Conservation (phyloP, 345 rosid species). For the Ailanthus altissimus region DNA sequence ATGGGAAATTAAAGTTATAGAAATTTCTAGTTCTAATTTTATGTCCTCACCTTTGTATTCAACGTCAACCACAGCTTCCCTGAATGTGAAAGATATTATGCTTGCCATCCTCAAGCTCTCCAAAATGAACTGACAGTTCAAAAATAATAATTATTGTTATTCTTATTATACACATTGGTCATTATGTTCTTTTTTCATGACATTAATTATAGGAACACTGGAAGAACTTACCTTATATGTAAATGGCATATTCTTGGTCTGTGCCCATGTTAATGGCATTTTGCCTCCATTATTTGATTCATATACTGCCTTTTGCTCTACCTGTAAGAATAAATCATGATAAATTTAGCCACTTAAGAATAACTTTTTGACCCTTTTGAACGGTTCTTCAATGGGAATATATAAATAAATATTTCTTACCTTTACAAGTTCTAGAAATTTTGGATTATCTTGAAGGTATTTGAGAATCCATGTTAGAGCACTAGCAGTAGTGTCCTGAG, state of each 20-base stretch:
- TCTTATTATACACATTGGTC: too few relatives aligned
- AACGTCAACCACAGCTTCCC: constrained; percentile 86
- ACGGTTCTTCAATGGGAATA: background rate
- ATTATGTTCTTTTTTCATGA: background rate
- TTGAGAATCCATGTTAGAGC: constrained; percentile 83
- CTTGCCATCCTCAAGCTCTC: constrained; percentile 92
- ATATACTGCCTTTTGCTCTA: constrained; percentile 58
- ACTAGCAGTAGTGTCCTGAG: constrained; percentile 93
- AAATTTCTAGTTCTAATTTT: constrained; percentile 13
- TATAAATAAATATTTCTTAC: constrained; percentile 25
- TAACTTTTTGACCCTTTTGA: background rate
- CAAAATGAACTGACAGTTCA: constrained; percentile 42
- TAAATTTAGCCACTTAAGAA: background rate
- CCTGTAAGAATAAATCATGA: constrained; percentile 38
- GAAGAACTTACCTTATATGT: constrained; percentile 54
- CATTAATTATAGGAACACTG: background rate
- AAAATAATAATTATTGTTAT: too few relatives aligned
- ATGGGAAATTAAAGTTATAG: background rate
- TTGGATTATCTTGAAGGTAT: constrained; percentile 61
- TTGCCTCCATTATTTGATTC: constrained; percentile 54
- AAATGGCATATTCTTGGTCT: constrained; percentile 74
- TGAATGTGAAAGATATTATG: constrained; percentile 87
- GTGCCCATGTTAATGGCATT: constrained; percentile 69
- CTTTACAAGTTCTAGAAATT: constrained; percentile 71
- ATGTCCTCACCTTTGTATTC: constrained; percentile 67